Conservation (phyloP, 805 yeast genomes). For the Pichia thaimueangensis region DNA sequence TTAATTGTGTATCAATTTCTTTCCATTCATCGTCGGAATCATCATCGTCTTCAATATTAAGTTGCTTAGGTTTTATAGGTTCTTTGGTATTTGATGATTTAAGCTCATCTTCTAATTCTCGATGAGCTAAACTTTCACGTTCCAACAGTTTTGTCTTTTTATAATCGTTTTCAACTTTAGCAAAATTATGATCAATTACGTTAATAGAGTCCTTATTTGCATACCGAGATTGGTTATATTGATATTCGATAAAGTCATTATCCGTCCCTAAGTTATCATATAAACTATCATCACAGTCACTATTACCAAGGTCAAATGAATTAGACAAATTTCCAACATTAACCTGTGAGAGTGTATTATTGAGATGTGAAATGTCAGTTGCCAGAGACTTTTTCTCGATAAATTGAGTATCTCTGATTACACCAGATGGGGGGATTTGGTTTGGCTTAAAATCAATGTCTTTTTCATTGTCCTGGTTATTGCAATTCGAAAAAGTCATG, state of each 20-base stretch:
- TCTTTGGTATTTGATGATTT: not conserved
- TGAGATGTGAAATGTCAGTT: not conserved
- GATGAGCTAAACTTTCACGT: not conserved
- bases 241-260: slow-evolving; percentile 26
- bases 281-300: slow-evolving; percentile 1
- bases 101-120: not conserved
- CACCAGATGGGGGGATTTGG: not conserved
- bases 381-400: slow-evolving; percentile 1
- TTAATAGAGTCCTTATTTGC: slow-evolving; percentile 17
- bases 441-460: not conserved
- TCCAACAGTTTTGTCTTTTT: not conserved
- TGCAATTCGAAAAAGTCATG: not conserved
- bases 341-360: not conserved
- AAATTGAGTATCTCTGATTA: slow-evolving; percentile 7
- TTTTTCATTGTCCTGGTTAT: not conserved
- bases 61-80: slow-evolving; percentile 2
- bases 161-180: slow-evolving; percentile 9
- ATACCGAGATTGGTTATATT: slow-evolving; percentile 14
- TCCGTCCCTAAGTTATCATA: slow-evolving; percentile 3
- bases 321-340: not conserved
- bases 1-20: slow-evolving; percentile 77
- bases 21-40: slow-evolving; percentile 64
- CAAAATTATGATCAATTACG: slow-evolving; percentile 17
- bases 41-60: slow-evolving; percentile 16
- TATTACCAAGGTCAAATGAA: not conserved